Evolutionary conservation across 2,329 filamentous ascomycete species (phyloP), one percentile per base, ranked within the genome.

Genomic region (Plectosphaerella sp.): DNA sequence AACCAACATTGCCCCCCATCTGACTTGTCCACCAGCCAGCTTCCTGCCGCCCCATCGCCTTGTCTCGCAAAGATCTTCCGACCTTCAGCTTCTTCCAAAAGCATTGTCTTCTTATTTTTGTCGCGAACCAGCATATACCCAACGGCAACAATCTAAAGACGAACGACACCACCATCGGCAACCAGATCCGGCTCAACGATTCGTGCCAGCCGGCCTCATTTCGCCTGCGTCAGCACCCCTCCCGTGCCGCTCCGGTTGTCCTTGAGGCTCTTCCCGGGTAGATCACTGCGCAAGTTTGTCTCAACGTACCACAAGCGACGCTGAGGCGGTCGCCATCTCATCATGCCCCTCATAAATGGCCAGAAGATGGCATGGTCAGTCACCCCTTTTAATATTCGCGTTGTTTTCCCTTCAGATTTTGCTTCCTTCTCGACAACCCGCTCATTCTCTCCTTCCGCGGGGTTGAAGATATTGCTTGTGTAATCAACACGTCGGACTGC

Each of bases 291-390:
- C 41, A 20, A 18, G 18, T 18, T 43, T 20, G 41, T 16, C 41
- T 43, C 41, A 12, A 46, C 18, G 28, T 43, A 35, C 11, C 36
- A 24, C 20, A n/a, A 45, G 10, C 28, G 24, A 35, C 33, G 16
- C 51, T 16, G 41, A 43, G 41, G 18, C 41, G 18, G n/a, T 43
- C n/a, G 16, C n/a, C 18, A n/a, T 43, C 41, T 43, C 65, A 74
- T 65, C 52, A 88, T 88, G 86, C 83, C 83, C 64, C 75, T 85
- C 47, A 84, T 89, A 59, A 82, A 88, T 62, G 86, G 85, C 56
- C 76, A 83, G 67, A 87, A 87, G 71, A 87, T 89, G 78, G 86
- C 86, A 65, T 89, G 86, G 86, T 89, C 79, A 62, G 84, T 75
- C 51, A 41, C 37, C 65, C 25, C 36, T 46, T 54, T 54, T 46